Evolutionary conservation across 257 asterid genomes (phyloP).

Genomic region (Solanum dulcamara): DNA sequence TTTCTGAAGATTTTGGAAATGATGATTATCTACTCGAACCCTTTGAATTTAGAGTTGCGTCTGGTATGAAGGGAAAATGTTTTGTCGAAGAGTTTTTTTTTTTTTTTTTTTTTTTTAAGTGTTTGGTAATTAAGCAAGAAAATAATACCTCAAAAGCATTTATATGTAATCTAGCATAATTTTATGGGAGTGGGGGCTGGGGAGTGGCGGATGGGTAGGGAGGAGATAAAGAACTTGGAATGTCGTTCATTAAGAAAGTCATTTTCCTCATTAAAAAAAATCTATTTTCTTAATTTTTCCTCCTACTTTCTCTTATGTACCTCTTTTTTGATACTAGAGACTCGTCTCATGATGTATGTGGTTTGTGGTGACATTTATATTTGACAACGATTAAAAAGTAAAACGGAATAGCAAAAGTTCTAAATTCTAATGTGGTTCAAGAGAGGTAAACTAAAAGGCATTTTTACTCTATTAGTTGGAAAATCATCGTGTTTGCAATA

Average conservation of each 20-base stretch:
- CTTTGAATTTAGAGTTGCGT: neutral
- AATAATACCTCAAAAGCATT: neutral
- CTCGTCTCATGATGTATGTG: no score
- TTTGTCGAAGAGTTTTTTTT: no score
- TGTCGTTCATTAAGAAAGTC: no score
- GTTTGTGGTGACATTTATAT: no score
- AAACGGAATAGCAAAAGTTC: neutral
- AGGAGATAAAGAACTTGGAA: neutral
- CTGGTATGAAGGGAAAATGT: neutral
- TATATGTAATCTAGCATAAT: neutral
- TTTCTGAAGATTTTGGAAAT: neutral
- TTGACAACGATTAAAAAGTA: no score
- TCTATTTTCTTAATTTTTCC: no score
- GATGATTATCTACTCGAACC: neutral
- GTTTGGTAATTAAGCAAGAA: neutral
- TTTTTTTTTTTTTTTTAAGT: no score
- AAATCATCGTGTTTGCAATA: neutral
- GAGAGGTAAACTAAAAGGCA: neutral
- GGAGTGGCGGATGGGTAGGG: neutral
- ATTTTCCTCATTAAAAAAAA: neutral
- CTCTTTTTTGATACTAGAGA: no score
- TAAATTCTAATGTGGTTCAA: neutral
- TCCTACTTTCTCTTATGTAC: no score
- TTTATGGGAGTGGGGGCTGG: neutral
- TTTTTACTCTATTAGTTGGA: neutral